phyloP scores from a whole-genome alignment of 768 basidiomycete species.

The Russula griseocarnosa region DNA sequence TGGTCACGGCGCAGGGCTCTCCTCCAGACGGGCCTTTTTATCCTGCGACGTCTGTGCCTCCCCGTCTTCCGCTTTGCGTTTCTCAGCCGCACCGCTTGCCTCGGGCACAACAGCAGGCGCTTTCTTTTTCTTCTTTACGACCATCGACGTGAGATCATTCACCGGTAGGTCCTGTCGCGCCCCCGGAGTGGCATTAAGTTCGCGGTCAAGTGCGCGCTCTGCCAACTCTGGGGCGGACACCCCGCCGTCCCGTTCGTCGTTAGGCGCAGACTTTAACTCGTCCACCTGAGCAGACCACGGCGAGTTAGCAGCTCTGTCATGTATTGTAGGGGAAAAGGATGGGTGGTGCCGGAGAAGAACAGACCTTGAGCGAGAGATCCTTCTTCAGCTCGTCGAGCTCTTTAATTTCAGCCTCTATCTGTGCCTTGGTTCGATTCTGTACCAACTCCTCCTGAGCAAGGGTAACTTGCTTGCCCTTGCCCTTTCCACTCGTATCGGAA shows the following conservation, averaged over 20 bases:
- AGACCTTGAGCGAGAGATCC: slow-evolving; percentile 79
- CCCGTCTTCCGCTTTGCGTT: slow-evolving; percentile 70
- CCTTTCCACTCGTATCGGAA: slow-evolving; percentile 59
- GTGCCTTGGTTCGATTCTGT: slow-evolving; percentile 62
- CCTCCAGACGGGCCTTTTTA: slow-evolving; percentile 66
- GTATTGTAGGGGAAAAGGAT: too few relatives aligned
- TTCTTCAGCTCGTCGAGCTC: slow-evolving; percentile 71
- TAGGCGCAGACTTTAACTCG: slow-evolving; percentile 80
- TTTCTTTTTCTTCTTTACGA: slow-evolving; percentile 82
- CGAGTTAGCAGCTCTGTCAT: neutral
- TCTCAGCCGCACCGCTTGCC: slow-evolving; percentile 36
- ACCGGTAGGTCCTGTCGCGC: slow-evolving; percentile 43
- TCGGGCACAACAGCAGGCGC: slow-evolving; percentile 35
- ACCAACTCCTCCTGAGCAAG: slow-evolving; percentile 53
- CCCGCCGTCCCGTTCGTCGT: slow-evolving; percentile 41
- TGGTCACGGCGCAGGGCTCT: slow-evolving; percentile 28
- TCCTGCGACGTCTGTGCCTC: slow-evolving; percentile 46
- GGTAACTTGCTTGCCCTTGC: slow-evolving; percentile 47
- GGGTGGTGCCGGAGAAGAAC: too few relatives aligned
- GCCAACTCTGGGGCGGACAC: slow-evolving; percentile 64
- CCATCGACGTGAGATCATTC: slow-evolving; percentile 80
- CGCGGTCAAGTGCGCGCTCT: slow-evolving; percentile 66
- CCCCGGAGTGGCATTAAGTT: slow-evolving; percentile 48
- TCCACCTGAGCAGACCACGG: slow-evolving; percentile 58
- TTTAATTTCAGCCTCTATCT: slow-evolving; percentile 74